Evolutionary conservation across 2,329 filamentous ascomycete genomes (phyloP).

Genomic region (Colletotrichum sp.): DNA sequence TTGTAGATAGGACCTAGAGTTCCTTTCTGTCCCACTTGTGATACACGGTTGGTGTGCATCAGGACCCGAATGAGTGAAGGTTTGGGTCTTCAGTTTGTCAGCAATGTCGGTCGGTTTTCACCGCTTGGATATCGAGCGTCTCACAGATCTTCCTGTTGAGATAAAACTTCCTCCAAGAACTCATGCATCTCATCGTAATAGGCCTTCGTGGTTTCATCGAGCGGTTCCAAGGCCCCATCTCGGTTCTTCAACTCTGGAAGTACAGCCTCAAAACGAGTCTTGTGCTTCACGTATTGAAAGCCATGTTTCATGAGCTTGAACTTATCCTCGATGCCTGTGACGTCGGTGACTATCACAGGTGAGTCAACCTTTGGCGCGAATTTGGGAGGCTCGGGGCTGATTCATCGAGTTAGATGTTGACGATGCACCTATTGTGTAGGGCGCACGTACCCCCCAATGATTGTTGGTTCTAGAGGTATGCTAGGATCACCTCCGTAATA

Average conservation of each 20-base stretch:
- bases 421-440: background rate
- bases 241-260: background rate
- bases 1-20: background rate
- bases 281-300: background rate
- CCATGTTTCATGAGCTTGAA: background rate
- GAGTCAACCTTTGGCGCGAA: background rate
- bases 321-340: background rate
- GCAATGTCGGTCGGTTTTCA: background rate
- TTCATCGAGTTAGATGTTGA: background rate
- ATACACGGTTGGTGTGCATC: background rate
- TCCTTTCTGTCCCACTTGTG: background rate
- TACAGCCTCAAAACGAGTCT: background rate
- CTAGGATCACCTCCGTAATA: background rate
- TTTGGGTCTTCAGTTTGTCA: background rate
- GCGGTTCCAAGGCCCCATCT: background rate
- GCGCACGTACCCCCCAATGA: background rate
- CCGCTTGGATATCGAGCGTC: fast-evolving
- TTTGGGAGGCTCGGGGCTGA: background rate
- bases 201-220: background rate
- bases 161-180: background rate
- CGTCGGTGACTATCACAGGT: background rate
- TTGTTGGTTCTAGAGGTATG: background rate
- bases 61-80: background rate
- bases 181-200: background rate
- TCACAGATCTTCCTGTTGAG: background rate